These are phyloP conservation scores for Daldinia loculata DNA, from an alignment of 495 filamentous ascomycete species.

Conservation along the genomic window DNA sequence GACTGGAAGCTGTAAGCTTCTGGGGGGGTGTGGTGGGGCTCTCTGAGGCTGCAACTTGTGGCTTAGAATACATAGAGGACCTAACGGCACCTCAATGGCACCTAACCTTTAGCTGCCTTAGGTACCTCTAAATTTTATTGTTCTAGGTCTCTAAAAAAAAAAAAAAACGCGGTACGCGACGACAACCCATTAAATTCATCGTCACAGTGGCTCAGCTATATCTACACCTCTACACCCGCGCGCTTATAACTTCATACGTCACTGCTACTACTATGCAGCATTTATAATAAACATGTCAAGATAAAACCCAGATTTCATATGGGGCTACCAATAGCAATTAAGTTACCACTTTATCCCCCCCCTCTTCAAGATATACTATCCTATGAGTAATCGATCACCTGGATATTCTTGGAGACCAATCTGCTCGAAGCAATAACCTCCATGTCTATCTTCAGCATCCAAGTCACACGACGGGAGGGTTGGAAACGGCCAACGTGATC, in stretches of 20 bases:
- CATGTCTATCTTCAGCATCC: conserved; percentile 12
- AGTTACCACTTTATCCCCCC: not conserved
- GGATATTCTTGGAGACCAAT: conserved; percentile 22
- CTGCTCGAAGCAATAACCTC: conserved; percentile 1
- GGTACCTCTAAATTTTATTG: not conserved
- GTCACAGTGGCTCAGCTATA: conserved; percentile 32
- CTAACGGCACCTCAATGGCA: not conserved
- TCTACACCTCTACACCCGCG: conserved; percentile 33
- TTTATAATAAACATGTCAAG: conserved; percentile 18
- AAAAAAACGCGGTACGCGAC: conserved; percentile 7
- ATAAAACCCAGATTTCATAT: conserved; percentile 22
- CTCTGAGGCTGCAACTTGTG: conserved; percentile 28
- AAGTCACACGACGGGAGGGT: conserved; percentile 27
- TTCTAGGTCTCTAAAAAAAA: not conserved
- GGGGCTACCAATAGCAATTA: conserved; percentile 37
- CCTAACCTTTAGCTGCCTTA: conserved; percentile 2
- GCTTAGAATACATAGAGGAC: conserved; percentile 27
- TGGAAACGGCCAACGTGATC: conserved; percentile 23
- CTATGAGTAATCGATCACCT: conserved; percentile 31
- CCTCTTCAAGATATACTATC: not conserved
- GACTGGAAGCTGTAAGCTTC: conserved; percentile 22
- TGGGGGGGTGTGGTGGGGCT: conserved; percentile 19
- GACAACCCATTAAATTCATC: not conserved
- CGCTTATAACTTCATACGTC: conserved; percentile 20
- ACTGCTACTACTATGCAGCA: conserved; percentile 10